A percentile compares a stretch with the other conserved stretches of the same genome.
phyloP scores from a whole-genome alignment of 371 early-diverging fungal genomes.

The Saksenaea vasiformis region DNA sequence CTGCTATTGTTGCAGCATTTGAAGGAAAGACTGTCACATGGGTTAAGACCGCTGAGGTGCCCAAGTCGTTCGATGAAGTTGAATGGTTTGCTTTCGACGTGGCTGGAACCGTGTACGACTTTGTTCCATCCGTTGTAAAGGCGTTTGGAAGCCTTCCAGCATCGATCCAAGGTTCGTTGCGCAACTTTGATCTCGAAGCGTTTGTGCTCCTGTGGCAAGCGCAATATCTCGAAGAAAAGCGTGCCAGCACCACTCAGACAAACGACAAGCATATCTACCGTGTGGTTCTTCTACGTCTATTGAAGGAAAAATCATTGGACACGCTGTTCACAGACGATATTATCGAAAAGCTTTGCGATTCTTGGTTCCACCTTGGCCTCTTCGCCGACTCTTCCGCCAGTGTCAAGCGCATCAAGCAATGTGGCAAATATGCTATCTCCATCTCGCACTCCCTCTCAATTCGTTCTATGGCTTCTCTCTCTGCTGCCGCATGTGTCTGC shows the following conservation, averaged over 20 bases:
- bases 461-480: slow-evolving; percentile 39
- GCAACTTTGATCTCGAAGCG: slow-evolving; percentile 20
- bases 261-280: slow-evolving; percentile 28
- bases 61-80: slow-evolving; percentile 33
- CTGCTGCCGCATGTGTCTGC: slow-evolving; percentile 39
- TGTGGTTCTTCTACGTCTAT: slow-evolving; percentile 22
- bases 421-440: slow-evolving; percentile 17
- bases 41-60: slow-evolving; percentile 37
- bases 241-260: not conserved
- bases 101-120: slow-evolving; percentile 36
- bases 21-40: slow-evolving; percentile 43
- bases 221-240: slow-evolving; percentile 23
- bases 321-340: slow-evolving; percentile 23
- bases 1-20: slow-evolving; percentile 33
- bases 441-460: slow-evolving; percentile 38
- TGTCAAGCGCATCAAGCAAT: slow-evolving; percentile 34
- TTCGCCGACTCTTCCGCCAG: slow-evolving; percentile 35
- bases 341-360: slow-evolving; percentile 20
- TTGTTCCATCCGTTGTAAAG: slow-evolving; percentile 21
- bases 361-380: slow-evolving; percentile 31
- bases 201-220: slow-evolving; percentile 35
- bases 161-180: slow-evolving; percentile 9
- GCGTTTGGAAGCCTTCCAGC: slow-evolving; percentile 18
- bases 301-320: slow-evolving; percentile 26
- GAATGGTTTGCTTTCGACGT: slow-evolving; percentile 43